Evolutionary conservation across 495 filamentous ascomycete species (phyloP).

Genomic region (Margaritispora aquatica): DNA sequence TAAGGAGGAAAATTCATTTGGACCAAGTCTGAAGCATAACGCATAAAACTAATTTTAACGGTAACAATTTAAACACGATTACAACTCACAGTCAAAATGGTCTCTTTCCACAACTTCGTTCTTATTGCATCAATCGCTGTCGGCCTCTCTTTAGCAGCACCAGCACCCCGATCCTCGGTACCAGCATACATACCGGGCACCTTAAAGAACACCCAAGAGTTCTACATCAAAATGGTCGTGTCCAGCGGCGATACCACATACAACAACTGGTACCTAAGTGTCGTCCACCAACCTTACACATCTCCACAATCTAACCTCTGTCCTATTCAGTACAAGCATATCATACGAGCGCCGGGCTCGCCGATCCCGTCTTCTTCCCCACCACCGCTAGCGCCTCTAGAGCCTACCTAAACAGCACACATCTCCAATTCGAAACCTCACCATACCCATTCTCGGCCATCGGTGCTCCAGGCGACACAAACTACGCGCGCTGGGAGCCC

Average conservation of each 20-base stretch:
- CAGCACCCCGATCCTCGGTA: not conserved
- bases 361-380: slow-evolving; percentile 15
- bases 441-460: slow-evolving; percentile 8
- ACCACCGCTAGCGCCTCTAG: not conserved
- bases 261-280: slow-evolving; percentile 9
- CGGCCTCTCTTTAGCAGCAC: slow-evolving; percentile 1
- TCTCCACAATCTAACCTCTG: not conserved
- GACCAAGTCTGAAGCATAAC: too few species aligned
- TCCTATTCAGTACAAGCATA: slow-evolving; percentile 8
- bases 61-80: too few species aligned
- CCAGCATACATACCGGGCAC: slow-evolving; percentile 3
- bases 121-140: slow-evolving; percentile 5
- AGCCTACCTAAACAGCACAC: slow-evolving; percentile 14
- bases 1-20: too few species aligned
- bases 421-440: slow-evolving; percentile 17
- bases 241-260: slow-evolving; percentile 2
- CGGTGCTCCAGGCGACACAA: slow-evolving; percentile 6
- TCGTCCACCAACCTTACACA: not conserved
- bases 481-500: slow-evolving; percentile 16
- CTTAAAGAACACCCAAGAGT: slow-evolving; percentile 19
- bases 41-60: too few species aligned
- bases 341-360: slow-evolving; percentile 16
- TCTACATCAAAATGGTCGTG: slow-evolving; percentile 10
- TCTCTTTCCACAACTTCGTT: not conserved
- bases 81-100: slow-evolving; percentile 2